Evolutionary conservation across 164 flowering plant genomes (phyloP).

Genomic region (Litsea cubeba): DNA sequence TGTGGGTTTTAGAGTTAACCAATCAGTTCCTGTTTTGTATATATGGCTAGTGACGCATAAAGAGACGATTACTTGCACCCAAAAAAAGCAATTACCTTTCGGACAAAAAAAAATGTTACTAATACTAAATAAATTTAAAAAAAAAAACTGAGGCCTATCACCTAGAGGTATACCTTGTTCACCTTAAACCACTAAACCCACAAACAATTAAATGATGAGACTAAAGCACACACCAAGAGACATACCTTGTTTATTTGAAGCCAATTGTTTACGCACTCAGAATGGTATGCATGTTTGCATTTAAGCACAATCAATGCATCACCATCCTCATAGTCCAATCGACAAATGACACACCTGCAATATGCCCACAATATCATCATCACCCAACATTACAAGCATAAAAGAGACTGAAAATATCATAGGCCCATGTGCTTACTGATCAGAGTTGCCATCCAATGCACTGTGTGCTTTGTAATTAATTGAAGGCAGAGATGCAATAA

Average conservation of each 20-base stretch:
- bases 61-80: too few relatives aligned
- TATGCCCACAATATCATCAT: background rate
- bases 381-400: too few relatives aligned
- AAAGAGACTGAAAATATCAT: background rate
- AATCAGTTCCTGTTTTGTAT: too few relatives aligned
- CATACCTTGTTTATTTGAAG: conserved; percentile 77
- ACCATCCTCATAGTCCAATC: conserved; percentile 73
- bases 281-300: conserved; percentile 86
- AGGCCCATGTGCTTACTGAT: conserved; percentile 48
- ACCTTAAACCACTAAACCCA: too few relatives aligned
- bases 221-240: background rate
- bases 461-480: conserved; percentile 46
- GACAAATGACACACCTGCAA: conserved; percentile 86
- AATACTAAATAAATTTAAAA: too few relatives aligned
- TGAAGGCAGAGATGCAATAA: conserved; percentile 76
- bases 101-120: too few relatives aligned
- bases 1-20: too few relatives aligned
- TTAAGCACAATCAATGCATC: conserved; percentile 67
- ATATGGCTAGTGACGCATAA: too few relatives aligned
- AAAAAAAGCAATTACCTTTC: too few relatives aligned
- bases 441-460: conserved; percentile 56
- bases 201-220: too few relatives aligned
- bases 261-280: conserved; percentile 90
- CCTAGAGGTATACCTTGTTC: too few relatives aligned
- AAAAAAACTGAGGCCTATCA: too few relatives aligned